Evolutionary conservation across 2,329 filamentous ascomycete species (phyloP).

Genomic region (Helminthosporium solani): DNA sequence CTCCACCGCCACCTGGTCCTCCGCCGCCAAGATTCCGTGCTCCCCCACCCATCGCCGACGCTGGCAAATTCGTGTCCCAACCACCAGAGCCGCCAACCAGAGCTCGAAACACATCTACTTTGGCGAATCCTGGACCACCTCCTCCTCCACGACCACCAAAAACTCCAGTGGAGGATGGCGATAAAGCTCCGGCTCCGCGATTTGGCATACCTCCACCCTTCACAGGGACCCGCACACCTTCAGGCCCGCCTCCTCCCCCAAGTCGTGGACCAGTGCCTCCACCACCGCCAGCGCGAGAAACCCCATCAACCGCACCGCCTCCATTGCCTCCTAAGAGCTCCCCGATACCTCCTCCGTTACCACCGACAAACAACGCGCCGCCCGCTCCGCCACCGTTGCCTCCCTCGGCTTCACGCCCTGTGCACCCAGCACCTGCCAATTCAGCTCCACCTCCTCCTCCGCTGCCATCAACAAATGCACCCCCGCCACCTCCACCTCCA

Average conservation of each 20-base stretch:
- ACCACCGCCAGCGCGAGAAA: constrained; percentile 49
- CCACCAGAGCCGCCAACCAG: constrained; percentile 50
- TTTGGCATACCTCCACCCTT: constrained; percentile 83
- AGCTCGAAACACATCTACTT: constrained; percentile 51
- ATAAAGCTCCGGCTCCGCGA: constrained; percentile 55
- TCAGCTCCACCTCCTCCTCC: constrained; percentile 26
- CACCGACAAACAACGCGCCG: constrained; percentile 32
- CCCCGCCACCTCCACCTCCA: constrained; percentile 28
- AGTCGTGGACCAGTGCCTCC: constrained; percentile 67
- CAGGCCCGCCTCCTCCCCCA: constrained; percentile 72
- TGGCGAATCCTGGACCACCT: constrained; percentile 60
- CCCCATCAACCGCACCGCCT: constrained; percentile 40
- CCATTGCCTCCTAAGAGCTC: constrained; percentile 40
- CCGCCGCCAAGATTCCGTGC: constrained; percentile 73
- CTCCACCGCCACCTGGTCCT: constrained; percentile 62
- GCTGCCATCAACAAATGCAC: constrained; percentile 20
- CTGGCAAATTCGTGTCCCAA: constrained; percentile 74
- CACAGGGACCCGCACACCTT: constrained; percentile 59
- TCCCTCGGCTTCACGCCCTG: constrained; percentile 27
- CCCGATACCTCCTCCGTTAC: constrained; percentile 63
- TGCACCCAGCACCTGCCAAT: constrained; percentile 26
- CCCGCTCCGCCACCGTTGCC: constrained; percentile 35
- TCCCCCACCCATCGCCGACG: constrained; percentile 84
- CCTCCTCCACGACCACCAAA: constrained; percentile 61
- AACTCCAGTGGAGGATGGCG: constrained; percentile 62